phyloP scores from a whole-genome alignment of 2,329 filamentous ascomycete genomes.

The Podosphaera fusca region DNA sequence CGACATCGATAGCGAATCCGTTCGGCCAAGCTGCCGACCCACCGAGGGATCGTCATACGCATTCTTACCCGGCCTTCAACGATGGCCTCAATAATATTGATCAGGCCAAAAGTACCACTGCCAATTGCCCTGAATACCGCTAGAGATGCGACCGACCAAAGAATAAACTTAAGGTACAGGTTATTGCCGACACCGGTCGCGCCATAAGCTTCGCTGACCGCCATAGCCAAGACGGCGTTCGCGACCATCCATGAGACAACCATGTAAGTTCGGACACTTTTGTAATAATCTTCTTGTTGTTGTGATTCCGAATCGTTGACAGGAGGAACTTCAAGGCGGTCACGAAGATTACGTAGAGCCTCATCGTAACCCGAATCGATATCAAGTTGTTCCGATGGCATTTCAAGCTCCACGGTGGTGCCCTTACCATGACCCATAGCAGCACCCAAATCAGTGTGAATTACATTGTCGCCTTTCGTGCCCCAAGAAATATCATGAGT shows the following conservation, averaged over 20 bases:
- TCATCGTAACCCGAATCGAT: conserved; percentile 97
- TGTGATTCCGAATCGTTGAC: conserved; percentile 46
- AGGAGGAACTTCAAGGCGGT: conserved; percentile 60
- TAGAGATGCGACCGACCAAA: conserved; percentile 73
- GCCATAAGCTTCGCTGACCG: conserved; percentile 66
- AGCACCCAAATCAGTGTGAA: conserved; percentile 75
- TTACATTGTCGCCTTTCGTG: conserved; percentile 92
- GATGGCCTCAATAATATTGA: conserved; percentile 63
- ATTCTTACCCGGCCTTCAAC: conserved; percentile 55
- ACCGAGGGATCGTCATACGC: conserved; percentile 13
- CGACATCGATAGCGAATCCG: conserved; percentile 12
- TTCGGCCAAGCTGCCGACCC: conserved; percentile 13
- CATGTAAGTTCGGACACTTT: conserved; percentile 92
- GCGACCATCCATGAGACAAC: conserved; percentile 83
- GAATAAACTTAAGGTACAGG: conserved; percentile 75
- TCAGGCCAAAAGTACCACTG: conserved; percentile 54
- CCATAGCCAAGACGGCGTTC: conserved; percentile 86
- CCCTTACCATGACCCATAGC: conserved; percentile 52
- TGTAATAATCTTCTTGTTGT: conserved; percentile 95
- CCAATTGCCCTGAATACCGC: conserved; percentile 78
- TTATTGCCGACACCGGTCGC: conserved; percentile 52
- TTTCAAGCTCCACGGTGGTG: conserved; percentile 76
- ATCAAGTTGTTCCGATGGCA: conserved; percentile 93
- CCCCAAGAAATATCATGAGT: conserved; percentile 98
- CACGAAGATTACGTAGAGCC: conserved; percentile 82